A percentile compares a stretch with the other conserved stretches of the same genome.
Conservation (phyloP, 2,329 filamentous ascomycete genomes). For the Furcasterigmium furcatum region DNA sequence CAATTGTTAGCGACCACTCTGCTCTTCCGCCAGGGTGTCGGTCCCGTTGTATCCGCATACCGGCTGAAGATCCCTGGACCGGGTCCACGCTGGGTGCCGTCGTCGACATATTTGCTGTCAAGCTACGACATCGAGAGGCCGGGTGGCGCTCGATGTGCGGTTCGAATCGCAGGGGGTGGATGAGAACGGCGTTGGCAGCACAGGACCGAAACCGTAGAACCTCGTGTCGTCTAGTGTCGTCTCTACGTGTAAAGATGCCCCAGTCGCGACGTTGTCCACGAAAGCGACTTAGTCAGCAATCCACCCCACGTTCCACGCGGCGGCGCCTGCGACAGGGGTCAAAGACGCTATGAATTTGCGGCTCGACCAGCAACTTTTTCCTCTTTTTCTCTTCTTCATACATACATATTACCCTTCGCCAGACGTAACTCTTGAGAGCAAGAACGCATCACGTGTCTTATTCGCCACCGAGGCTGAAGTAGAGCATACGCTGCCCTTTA, state of each 20-base stretch:
- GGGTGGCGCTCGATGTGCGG: neutral
- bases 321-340: neutral
- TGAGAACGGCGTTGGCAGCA: neutral
- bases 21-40: neutral
- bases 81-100: conserved; percentile 18
- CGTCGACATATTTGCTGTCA: conserved; percentile 21
- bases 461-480: conserved; percentile 48
- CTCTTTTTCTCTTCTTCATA: conserved; percentile 39
- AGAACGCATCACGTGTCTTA: conserved; percentile 32
- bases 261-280: neutral
- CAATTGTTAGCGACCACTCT: conserved; percentile 11
- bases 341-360: neutral
- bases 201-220: neutral
- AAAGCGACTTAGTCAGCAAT: neutral
- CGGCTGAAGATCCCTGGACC: conserved; percentile 21
- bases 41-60: too few relatives aligned
- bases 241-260: neutral
- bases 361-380: conserved; percentile 7
- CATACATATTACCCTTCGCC: conserved; percentile 40
- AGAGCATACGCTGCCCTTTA: conserved; percentile 52
- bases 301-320: neutral
- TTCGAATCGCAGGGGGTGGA: neutral
- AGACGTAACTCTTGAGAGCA: conserved; percentile 30
- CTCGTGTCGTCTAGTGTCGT: too few relatives aligned
- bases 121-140: conserved; percentile 10